Evolutionary conservation across 2,329 filamentous ascomycete species (phyloP).

Genomic region (Colletotrichum endophyticum): DNA sequence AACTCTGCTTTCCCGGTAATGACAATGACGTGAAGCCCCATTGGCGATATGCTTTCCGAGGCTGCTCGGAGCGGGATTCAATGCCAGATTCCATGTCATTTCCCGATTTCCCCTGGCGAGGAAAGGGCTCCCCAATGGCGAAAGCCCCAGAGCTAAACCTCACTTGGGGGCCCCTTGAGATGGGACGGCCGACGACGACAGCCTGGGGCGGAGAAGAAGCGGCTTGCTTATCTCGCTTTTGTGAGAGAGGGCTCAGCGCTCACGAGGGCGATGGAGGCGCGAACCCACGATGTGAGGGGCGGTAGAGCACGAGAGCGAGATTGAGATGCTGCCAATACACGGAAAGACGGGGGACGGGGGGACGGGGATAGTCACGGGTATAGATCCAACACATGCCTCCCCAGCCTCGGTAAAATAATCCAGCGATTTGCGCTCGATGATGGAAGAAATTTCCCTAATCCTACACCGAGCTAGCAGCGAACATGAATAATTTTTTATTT

Average conservation of each 20-base stretch:
- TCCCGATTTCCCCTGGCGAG: neutral
- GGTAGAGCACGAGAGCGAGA: neutral
- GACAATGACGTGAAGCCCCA: slow-evolving; percentile 7
- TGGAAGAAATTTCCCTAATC: neutral
- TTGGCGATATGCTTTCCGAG: neutral
- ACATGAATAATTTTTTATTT: neutral
- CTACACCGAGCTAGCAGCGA: neutral
- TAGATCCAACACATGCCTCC: neutral
- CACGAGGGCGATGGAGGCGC: neutral
- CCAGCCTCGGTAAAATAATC: slow-evolving; percentile 3
- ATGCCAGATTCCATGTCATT: slow-evolving; percentile 2
- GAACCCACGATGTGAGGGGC: neutral
- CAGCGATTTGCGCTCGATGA: neutral
- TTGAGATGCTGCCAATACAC: neutral
- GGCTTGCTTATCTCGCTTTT: neutral
- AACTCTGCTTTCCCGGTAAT: neutral
- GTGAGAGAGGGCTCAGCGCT: neutral
- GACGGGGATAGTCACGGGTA: neutral
- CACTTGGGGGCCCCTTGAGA: neutral
- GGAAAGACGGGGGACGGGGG: neutral
- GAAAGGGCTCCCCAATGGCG: neutral
- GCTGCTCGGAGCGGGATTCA: neutral
- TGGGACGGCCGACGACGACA: neutral
- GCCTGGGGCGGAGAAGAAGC: neutral
- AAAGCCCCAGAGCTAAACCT: neutral